Conservation (phyloP, 1,139 yeast species). For the Diutina ranongensis region DNA sequence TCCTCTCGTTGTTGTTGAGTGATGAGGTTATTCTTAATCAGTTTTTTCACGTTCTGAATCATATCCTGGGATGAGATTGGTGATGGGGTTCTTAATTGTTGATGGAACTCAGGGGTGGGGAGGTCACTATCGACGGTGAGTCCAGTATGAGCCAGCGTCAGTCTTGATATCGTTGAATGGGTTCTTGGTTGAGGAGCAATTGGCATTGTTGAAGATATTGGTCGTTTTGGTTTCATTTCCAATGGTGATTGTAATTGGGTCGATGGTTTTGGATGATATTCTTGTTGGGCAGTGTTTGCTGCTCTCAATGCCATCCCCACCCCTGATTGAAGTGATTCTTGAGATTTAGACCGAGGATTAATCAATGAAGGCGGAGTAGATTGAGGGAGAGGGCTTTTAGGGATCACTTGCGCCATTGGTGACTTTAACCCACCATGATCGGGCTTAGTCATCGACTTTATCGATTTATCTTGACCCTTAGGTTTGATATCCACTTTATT, state of each 20-base stretch:
- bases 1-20: constrained; percentile 7
- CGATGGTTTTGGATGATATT: neutral
- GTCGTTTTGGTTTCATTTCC: neutral
- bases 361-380: too few relatives aligned
- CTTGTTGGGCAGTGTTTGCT: neutral
- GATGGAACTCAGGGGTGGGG: neutral
- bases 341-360: neutral
- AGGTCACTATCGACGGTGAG: neutral
- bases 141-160: neutral
- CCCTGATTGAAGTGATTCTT: neutral
- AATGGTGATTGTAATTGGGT: neutral
- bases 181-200: neutral
- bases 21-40: constrained; percentile 10
- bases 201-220: neutral
- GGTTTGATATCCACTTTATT: neutral
- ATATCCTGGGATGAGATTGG: constrained; percentile 9
- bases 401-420: too few relatives aligned
- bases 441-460: too few relatives aligned
- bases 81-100: neutral
- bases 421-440: too few relatives aligned
- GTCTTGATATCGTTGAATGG: neutral
- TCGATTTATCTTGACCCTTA: too few relatives aligned
- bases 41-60: constrained; percentile 10
- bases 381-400: too few relatives aligned
- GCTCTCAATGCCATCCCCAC: neutral